A percentile compares a stretch with the other conserved stretches of the same genome.
phyloP scores from a whole-genome alignment of 495 filamentous ascomycete genomes.

The Halenospora varia region DNA sequence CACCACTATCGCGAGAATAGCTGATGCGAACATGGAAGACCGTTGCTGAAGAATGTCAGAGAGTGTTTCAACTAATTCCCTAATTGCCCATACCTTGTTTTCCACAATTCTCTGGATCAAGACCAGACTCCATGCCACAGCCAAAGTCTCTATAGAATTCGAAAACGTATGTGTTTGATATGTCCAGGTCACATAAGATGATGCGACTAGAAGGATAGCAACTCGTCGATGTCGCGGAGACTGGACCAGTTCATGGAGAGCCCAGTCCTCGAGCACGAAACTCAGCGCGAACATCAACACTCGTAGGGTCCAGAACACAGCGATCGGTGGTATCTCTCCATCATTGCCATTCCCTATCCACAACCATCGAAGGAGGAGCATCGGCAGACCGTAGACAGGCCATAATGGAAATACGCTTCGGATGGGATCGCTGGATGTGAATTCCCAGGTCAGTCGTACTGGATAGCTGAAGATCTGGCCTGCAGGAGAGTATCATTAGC shows the following conservation, averaged over 20 bases:
- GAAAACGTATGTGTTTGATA: conserved; percentile 99
- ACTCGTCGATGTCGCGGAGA: conserved; percentile 63
- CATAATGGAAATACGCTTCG: conserved; percentile 96
- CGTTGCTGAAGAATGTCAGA: conserved; percentile 47
- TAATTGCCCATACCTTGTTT: conserved; percentile 58
- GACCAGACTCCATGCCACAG: conserved; percentile 87
- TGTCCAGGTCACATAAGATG: conserved; percentile 98
- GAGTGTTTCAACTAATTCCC: background rate
- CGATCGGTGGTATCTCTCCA: conserved; percentile 58
- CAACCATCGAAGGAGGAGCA: conserved; percentile 86
- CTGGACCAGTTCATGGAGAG: conserved; percentile 82
- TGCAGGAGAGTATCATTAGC: conserved; percentile 31
- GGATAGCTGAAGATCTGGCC: conserved; percentile 88
- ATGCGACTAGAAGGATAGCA: conserved; percentile 78
- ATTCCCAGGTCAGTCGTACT: conserved; percentile 88
- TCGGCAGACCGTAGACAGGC: conserved; percentile 87
- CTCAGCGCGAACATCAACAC: conserved; percentile 87
- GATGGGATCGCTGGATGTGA: conserved; percentile 77
- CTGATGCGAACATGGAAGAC: conserved; percentile 69
- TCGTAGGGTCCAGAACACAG: conserved; percentile 85
- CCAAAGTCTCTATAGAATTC: conserved; percentile 90
- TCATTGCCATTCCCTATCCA: conserved; percentile 60
- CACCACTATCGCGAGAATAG: conserved; percentile 71
- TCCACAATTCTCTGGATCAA: conserved; percentile 79
- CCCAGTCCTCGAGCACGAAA: conserved; percentile 97